Evolutionary conservation across 2,329 filamentous ascomycete genomes (phyloP).

Genomic region (Colletotrichum sp.): DNA sequence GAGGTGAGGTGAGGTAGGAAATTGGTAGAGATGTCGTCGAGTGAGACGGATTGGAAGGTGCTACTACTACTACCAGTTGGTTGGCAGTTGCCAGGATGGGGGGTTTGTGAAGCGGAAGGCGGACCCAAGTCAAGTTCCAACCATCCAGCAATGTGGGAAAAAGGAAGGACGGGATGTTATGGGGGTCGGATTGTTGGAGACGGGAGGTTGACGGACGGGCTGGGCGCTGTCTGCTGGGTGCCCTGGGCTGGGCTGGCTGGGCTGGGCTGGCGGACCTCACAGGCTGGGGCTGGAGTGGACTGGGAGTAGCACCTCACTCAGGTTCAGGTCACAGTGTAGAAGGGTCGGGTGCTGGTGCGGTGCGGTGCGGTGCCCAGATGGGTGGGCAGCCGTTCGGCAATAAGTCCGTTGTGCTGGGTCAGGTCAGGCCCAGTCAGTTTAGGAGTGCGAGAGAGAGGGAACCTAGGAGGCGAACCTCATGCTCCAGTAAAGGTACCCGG

Average conservation of each 20-base stretch:
- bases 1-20: background rate
- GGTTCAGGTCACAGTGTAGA: background rate
- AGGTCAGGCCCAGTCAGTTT: background rate
- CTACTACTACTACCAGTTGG: constrained; percentile 19
- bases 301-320: background rate
- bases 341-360: background rate
- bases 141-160: constrained; percentile 1
- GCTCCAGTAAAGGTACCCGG: background rate
- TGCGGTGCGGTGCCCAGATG: background rate
- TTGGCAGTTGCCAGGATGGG: constrained; percentile 18
- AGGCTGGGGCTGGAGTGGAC: background rate
- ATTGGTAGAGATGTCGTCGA: background rate
- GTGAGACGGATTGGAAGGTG: constrained; percentile 18
- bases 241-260: background rate
- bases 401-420: constrained; percentile 13
- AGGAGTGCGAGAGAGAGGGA: background rate
- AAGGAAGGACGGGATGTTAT: background rate
- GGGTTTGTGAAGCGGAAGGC: background rate
- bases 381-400: constrained; percentile 15
- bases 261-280: background rate
- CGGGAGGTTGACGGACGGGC: constrained; percentile 10
- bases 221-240: background rate
- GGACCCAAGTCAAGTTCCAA: background rate
- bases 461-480: background rate
- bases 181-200: background rate